Base-by-base conservation (phyloP, 768 basidiomycete genomes). In the Candolleomyces efflorescens region DNA sequence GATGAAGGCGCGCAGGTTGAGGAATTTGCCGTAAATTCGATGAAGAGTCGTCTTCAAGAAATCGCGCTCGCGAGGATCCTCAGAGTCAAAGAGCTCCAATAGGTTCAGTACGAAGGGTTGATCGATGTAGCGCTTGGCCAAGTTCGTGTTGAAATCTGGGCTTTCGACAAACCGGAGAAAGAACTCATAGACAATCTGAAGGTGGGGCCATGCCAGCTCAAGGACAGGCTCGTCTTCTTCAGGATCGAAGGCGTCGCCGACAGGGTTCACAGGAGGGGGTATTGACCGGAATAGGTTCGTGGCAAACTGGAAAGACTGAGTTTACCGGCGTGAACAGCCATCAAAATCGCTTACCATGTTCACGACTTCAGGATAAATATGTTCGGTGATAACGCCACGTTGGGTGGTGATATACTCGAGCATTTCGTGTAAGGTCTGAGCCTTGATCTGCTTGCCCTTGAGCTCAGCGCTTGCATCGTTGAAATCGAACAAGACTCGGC, bases 161-260 rank as follows among this genome's bases (percentile, higher is more conserved):
- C 87, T 91, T 73, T 99, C 97, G 59, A 99, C 91, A 69, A 99
- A 99, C 39, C 97, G 90, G 32, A 99, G 87, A 84, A 99, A 99
- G 75, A 99, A 98, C 73, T 99, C 97, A 77, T 99, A 99, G 53
- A 99, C 97, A 63, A 99, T 95, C 72, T 99, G 95, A 56, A 99
- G 82, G 72, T 99, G 97, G 41, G 97, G 97, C 97, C 97, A 99
- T 24, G 97, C 97, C 57, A 98, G 89, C 70, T 99, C 97, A 59
- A 99, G 82, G 2, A 99, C 97, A 6, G 97, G 97, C 63, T 99
- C 97, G 66, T 99, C 97, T 75, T 99, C 97, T 74, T 99, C 97
- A 20, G 97, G 97, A 70, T 99, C 97, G 69, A 97, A 99, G 1
- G 96, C 97, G 71, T 99, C 97, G 54, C 97, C 97, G 12, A 87